Percentiles rank a stretch among this genome's conserved stretches.
These are phyloP conservation scores for Porodaedalea pini DNA, from an alignment of 1,284 basidiomycete species.

Conservation along the genomic window DNA sequence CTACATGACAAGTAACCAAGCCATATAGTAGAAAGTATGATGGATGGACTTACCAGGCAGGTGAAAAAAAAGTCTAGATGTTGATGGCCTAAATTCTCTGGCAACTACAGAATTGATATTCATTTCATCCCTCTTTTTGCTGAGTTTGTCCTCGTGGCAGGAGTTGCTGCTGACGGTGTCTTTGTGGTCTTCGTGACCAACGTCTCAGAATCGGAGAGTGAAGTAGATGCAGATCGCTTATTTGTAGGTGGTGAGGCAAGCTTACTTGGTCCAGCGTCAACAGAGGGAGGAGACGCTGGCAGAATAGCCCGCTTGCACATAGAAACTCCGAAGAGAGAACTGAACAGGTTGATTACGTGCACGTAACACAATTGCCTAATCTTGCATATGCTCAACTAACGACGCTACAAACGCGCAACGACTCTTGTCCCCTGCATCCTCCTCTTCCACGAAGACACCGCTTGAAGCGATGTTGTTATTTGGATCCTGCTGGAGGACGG, in stretches of 20 bases:
- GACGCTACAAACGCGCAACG: slow-evolving; percentile 37
- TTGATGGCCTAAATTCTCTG: too few species aligned
- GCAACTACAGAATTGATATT: too few species aligned
- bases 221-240: slow-evolving; percentile 12
- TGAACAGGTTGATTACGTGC: not conserved
- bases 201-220: slow-evolving; percentile 14
- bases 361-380: slow-evolving; percentile 25
- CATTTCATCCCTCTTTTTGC: too few species aligned
- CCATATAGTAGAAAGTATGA: too few species aligned
- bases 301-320: not conserved
- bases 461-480: slow-evolving; percentile 32
- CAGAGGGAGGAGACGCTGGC: not conserved
- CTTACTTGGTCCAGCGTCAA: slow-evolving; percentile 4
- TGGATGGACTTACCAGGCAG: too few species aligned
- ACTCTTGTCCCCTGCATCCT: slow-evolving; percentile 36
- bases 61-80: too few species aligned
- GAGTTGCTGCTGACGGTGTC: not conserved
- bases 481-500: slow-evolving; percentile 45
- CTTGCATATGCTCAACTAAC: slow-evolving; percentile 32
- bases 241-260: not conserved
- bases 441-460: slow-evolving; percentile 42
- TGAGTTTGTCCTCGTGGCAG: not conserved
- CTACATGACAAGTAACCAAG: too few species aligned
- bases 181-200: slow-evolving; percentile 1
- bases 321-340: not conserved